Conservation (phyloP, 192 early-diverging fungal genomes). For the Podila horticola region DNA sequence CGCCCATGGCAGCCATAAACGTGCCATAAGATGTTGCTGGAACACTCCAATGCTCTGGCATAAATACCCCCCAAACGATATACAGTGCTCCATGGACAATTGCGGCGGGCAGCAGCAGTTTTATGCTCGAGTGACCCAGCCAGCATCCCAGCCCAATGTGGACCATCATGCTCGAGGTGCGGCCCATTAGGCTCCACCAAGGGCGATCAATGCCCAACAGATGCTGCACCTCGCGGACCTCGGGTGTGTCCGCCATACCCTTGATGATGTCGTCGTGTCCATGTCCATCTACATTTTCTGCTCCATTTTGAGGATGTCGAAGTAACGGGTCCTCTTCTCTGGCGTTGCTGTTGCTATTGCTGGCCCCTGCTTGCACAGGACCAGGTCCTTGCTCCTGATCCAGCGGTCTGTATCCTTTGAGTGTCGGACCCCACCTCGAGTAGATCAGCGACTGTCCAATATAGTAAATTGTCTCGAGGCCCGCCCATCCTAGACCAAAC, state of each 20-base stretch:
- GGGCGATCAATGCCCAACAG: conserved; percentile 47
- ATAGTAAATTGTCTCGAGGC: conserved; percentile 48
- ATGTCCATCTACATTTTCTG: neutral
- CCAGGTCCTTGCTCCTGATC: neutral
- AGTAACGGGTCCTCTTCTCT: neutral
- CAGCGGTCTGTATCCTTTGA: neutral
- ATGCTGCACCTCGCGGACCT: conserved; percentile 22
- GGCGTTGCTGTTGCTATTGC: neutral
- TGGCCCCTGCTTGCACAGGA: neutral
- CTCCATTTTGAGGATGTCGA: neutral
- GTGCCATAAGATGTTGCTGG: conserved; percentile 52
- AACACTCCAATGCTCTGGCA: conserved; percentile 49
- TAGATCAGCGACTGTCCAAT: conserved; percentile 50
- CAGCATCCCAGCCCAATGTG: conserved; percentile 53
- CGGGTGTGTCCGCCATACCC: neutral
- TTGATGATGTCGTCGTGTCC: neutral
- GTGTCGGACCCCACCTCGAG: conserved; percentile 4
- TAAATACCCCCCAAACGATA: conserved; percentile 45
- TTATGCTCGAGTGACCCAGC: conserved; percentile 27
- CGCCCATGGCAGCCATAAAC: conserved; percentile 28
- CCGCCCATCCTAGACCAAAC: conserved; percentile 55
- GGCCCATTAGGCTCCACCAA: conserved; percentile 58
- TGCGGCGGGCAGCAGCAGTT: conserved; percentile 32
- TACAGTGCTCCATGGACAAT: conserved; percentile 41
- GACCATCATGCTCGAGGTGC: conserved; percentile 54